Evolutionary conservation across 805 yeast species (phyloP).

Genomic region (Lipomyces kockii): DNA sequence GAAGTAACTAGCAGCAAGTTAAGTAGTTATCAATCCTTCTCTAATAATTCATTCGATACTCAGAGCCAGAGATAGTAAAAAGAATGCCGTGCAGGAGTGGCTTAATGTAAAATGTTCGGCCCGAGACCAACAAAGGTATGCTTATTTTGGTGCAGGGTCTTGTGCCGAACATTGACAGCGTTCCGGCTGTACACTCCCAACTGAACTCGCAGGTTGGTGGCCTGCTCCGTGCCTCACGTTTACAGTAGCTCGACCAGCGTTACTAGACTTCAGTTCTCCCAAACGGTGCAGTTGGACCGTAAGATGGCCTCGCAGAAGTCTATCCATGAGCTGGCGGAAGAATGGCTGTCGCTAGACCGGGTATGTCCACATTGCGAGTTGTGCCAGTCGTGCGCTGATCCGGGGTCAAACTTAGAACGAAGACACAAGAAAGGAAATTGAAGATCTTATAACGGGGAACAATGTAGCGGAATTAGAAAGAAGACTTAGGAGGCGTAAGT

Average conservation of each 20-base stretch:
- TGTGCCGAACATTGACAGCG: too few relatives aligned
- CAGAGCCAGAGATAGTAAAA: too few relatives aligned
- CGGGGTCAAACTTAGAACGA: slow-evolving; percentile 40
- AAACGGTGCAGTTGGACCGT: background rate
- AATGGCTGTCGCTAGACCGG: slow-evolving; percentile 51
- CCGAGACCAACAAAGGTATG: too few relatives aligned
- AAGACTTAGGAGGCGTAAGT: slow-evolving; percentile 52
- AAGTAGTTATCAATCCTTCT: too few relatives aligned
- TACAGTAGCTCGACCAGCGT: background rate
- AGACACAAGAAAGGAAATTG: slow-evolving; percentile 62
- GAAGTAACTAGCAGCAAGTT: too few relatives aligned
- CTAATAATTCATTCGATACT: too few relatives aligned
- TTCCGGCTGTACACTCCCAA: too few relatives aligned
- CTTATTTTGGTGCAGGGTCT: too few relatives aligned
- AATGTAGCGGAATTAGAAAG: slow-evolving; percentile 54
- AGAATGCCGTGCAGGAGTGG: too few relatives aligned
- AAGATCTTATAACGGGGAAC: slow-evolving; percentile 47
- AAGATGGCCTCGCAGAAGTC: slow-evolving; percentile 21
- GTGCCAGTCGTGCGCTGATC: background rate
- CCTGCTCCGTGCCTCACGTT: background rate
- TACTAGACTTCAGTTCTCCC: background rate
- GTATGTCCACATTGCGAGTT: slow-evolving; percentile 33
- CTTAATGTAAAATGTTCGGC: too few relatives aligned
- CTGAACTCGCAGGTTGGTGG: background rate
- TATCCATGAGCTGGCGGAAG: slow-evolving; percentile 42